Base-by-base conservation (phyloP, 768 basidiomycete genomes). In the Tricholomella constricta region DNA sequence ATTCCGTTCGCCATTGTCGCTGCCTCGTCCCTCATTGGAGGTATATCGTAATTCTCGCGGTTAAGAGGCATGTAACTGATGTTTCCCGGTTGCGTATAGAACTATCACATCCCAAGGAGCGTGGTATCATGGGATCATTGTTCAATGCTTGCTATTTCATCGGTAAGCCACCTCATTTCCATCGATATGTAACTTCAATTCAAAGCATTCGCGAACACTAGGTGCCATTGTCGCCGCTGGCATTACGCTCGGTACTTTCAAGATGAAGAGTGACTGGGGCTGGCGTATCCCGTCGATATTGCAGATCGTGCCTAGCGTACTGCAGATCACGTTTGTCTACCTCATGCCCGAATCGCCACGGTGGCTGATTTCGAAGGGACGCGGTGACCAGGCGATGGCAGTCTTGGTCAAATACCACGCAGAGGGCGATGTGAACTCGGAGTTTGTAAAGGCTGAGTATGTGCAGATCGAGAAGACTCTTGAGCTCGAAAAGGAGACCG, bases 201-300 rank as follows among this genome's bases (percentile, higher is more conserved):
- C n/a, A n/a, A n/a, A n/a, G n/a, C n/a, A n/a, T n/a, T n/a, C n/a
- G n/a, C n/a, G n/a, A n/a, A n/a, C n/a, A n/a, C n/a, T 12, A 72
- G 83, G 83, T 20, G 72, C 82, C 45, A 79, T 85, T 53, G 78
- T 81, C 23, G 82, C 84, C 5, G 82, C 83, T 8, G 80, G 77
- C 2, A 73, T 79, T 1, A 89, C 85, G 0, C 78, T 86, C 31
- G 81, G 82, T 8, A 88, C 88, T 0, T 88, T 87, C 71, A 55
- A 69, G 8, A 83, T 87, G 75, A 42, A 59, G 0, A 78, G 59
- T 44, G 76, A 81, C 58, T 85, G 83, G 84, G 82, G 80, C 10
- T 87, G 86, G 86, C 76, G 85, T n/a, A 84, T 86, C 19, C 85
- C 84, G 0, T 80, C 84, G n/a, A 60, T 82, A 37, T 73, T 86